Evolutionary conservation across 208 protist species (phyloP).

Genomic region (Acanthamoeba castellanii): DNA sequence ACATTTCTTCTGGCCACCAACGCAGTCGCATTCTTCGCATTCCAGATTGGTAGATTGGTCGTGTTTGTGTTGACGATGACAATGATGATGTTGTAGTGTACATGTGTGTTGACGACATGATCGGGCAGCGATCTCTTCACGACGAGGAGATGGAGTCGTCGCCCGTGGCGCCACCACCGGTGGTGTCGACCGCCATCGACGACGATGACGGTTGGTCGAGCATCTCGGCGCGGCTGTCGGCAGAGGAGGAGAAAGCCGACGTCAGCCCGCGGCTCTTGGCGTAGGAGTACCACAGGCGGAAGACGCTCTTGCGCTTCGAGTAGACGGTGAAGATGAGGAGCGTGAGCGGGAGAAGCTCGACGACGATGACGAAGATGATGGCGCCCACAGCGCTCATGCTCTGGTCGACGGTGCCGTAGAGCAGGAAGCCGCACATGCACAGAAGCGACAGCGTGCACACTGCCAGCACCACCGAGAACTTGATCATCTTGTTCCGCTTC

Average conservation of each 20-base stretch:
- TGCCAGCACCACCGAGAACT: conserved; percentile 40
- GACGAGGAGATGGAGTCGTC: too few relatives aligned
- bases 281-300: conserved; percentile 22
- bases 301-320: conserved; percentile 25
- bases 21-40: too few relatives aligned
- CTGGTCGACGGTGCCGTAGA: conserved; percentile 63
- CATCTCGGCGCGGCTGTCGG: too few relatives aligned
- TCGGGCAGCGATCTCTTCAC: too few relatives aligned
- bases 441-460: conserved; percentile 48
- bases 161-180: too few relatives aligned
- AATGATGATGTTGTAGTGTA: too few relatives aligned
- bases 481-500: conserved; percentile 56
- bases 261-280: neutral
- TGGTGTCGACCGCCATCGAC: too few relatives aligned
- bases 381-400: conserved; percentile 42
- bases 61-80: too few relatives aligned
- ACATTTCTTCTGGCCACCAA: too few relatives aligned
- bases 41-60: too few relatives aligned
- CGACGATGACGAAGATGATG: conserved; percentile 59
- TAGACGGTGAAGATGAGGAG: conserved; percentile 70
- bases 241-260: neutral
- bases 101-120: too few relatives aligned
- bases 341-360: neutral
- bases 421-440: conserved; percentile 50
- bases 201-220: too few relatives aligned